A percentile compares a stretch with the other conserved stretches of the same genome.
These are phyloP conservation scores for Populus hybrid DNA, from an alignment of 441 rosid genomes.

Conservation along the genomic window DNA sequence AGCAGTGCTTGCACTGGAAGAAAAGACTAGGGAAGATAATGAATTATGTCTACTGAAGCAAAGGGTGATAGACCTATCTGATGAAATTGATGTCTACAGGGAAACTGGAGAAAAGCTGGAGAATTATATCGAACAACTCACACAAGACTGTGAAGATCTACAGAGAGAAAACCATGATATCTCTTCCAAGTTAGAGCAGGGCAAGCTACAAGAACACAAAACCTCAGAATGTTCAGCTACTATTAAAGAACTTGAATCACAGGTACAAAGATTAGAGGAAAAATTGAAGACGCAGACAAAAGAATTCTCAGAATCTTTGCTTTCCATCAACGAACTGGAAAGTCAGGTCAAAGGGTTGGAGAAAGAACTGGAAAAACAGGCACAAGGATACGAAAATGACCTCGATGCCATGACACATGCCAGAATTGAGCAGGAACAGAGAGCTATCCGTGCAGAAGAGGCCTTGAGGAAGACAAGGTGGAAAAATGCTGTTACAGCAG, in stretches of 20 bases:
- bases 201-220: conserved; percentile 48
- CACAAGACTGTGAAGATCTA: conserved; percentile 68
- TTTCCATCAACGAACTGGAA: conserved; percentile 54
- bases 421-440: conserved; percentile 78
- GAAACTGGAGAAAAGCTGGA: conserved; percentile 72
- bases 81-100: conserved; percentile 64
- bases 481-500: too few species aligned
- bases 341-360: conserved; percentile 52
- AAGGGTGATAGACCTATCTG: conserved; percentile 55
- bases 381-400: conserved; percentile 51
- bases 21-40: conserved; percentile 49
- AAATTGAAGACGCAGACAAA: conserved; percentile 58
- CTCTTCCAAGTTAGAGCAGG: conserved; percentile 64
- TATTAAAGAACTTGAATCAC: conserved; percentile 49
- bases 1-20: conserved; percentile 38
- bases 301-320: conserved; percentile 45
- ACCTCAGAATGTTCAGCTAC: conserved; percentile 36
- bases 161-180: conserved; percentile 63
- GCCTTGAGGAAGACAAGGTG: too few species aligned
- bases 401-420: conserved; percentile 48
- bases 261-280: conserved; percentile 55
- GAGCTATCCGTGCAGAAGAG: too few species aligned
- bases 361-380: conserved; percentile 65
- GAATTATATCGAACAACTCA: conserved; percentile 74
- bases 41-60: conserved; percentile 55